Conservation (phyloP, 2,329 filamentous ascomycete species). For the Grosmannia penicillata region DNA sequence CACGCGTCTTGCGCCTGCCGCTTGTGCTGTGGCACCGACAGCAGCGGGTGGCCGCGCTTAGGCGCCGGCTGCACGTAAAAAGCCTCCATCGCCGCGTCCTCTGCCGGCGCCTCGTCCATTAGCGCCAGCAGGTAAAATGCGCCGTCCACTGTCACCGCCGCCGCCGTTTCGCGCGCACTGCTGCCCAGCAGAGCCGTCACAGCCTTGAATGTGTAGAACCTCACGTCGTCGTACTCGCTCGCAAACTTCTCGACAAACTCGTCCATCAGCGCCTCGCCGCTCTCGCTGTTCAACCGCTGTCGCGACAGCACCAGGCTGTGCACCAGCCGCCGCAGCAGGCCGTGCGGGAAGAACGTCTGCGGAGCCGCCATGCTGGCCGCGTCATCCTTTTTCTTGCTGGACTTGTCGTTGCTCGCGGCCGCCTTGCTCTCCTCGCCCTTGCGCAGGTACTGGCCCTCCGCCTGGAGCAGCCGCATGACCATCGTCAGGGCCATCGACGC, state of each 20-base stretch:
- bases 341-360: slow-evolving; percentile 51
- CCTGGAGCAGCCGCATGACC: slow-evolving; percentile 72
- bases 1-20: slow-evolving; percentile 74
- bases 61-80: slow-evolving; percentile 49
- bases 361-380: slow-evolving; percentile 29
- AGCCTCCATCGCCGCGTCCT: slow-evolving; percentile 48
- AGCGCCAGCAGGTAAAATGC: slow-evolving; percentile 47
- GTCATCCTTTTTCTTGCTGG: neutral
- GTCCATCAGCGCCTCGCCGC: slow-evolving; percentile 33
- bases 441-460: slow-evolving; percentile 49
- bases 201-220: slow-evolving; percentile 66
- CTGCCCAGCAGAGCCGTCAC: slow-evolving; percentile 25
- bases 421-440: slow-evolving; percentile 30
- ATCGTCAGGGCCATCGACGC: slow-evolving; percentile 61
- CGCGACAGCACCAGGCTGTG: slow-evolving; percentile 36
- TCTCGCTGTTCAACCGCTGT: slow-evolving; percentile 10
- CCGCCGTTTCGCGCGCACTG: slow-evolving; percentile 11
- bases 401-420: neutral
- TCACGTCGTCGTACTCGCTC: slow-evolving; percentile 68
- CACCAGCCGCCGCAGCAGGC: slow-evolving; percentile 48
- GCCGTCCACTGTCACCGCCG: slow-evolving; percentile 25
- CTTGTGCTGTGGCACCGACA: slow-evolving; percentile 56
- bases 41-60: slow-evolving; percentile 52
- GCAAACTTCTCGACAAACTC: slow-evolving; percentile 69
- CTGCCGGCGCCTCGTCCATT: slow-evolving; percentile 56